Percentiles rank a stretch among this genome's conserved stretches.
phyloP scores from a whole-genome alignment of 305 asterid genomes.

The Solanum hybrid region DNA sequence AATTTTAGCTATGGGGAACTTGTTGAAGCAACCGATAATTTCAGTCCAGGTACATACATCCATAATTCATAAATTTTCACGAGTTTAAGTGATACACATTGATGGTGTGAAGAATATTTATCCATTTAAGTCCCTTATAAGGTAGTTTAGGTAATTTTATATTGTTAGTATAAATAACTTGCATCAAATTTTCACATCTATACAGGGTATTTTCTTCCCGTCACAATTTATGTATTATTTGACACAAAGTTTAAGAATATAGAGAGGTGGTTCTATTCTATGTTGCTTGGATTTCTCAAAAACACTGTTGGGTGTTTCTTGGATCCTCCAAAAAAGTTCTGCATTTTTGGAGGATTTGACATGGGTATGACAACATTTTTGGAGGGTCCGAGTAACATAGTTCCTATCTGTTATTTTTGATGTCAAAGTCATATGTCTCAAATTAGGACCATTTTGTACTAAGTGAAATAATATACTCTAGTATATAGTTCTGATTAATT shows the following conservation, averaged over 20 bases:
- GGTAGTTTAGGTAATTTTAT: not conserved
- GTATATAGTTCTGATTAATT: not conserved
- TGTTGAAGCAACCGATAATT: conserved; percentile 54
- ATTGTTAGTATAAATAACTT: not conserved
- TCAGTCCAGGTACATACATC: conserved; percentile 45
- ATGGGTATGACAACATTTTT: not conserved
- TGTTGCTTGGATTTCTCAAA: not conserved
- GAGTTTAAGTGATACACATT: not conserved
- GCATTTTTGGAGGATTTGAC: not conserved
- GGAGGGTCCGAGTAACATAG: not conserved
- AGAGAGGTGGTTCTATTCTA: not conserved
- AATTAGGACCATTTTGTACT: not conserved
- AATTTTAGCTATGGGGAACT: conserved; percentile 54
- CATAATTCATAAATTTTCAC: not conserved
- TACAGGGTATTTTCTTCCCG: not conserved
- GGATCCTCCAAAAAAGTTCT: not conserved
- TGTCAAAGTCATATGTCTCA: not conserved
- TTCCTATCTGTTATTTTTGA: not conserved
- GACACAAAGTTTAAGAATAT: not conserved
- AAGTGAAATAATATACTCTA: not conserved
- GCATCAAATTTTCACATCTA: not conserved
- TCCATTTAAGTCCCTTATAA: not conserved
- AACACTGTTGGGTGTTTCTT: not conserved
- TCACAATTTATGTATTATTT: not conserved
- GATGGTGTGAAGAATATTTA: not conserved